Evolutionary conservation across 495 filamentous ascomycete genomes (phyloP).

Genomic region (Saxophila tyrrhenica): DNA sequence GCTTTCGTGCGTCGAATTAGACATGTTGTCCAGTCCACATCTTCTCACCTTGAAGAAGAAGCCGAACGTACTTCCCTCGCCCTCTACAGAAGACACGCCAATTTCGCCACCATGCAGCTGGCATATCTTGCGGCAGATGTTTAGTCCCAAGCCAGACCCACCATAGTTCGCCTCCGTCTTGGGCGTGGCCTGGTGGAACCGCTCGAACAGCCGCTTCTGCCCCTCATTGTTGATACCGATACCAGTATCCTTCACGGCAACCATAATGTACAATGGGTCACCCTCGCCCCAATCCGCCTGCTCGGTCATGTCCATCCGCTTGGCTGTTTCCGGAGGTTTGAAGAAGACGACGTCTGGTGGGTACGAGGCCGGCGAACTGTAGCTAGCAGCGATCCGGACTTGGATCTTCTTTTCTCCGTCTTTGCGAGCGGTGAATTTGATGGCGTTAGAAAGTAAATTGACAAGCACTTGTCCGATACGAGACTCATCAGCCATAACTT

Average conservation of each 20-base stretch:
- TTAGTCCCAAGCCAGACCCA: slow-evolving; percentile 30
- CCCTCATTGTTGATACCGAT: slow-evolving; percentile 27
- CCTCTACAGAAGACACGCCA: slow-evolving; percentile 27
- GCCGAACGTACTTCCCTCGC: slow-evolving; percentile 27
- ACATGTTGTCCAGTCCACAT: background rate
- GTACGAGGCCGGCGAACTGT: slow-evolving; percentile 23
- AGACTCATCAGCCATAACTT: slow-evolving; percentile 26
- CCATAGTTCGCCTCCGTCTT: slow-evolving; percentile 30
- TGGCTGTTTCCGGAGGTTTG: slow-evolving; percentile 11
- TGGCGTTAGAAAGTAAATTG: slow-evolving; percentile 27
- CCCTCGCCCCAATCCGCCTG: slow-evolving; percentile 24
- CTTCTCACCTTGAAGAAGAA: slow-evolving; percentile 28
- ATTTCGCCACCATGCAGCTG: slow-evolving; percentile 32
- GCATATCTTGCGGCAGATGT: slow-evolving; percentile 29
- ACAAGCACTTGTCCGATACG: slow-evolving; percentile 29
- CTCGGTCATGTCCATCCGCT: slow-evolving; percentile 25
- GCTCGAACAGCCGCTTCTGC: slow-evolving; percentile 27
- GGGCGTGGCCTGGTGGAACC: slow-evolving; percentile 29
- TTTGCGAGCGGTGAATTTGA: slow-evolving; percentile 30
- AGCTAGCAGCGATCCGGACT: slow-evolving; percentile 22
- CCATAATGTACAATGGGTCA: slow-evolving; percentile 25
- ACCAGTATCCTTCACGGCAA: slow-evolving; percentile 29
- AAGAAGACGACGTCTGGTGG: slow-evolving; percentile 30
- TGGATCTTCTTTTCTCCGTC: slow-evolving; percentile 22
- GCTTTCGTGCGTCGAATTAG: background rate